Evolutionary conservation across 768 basidiomycete species (phyloP), one percentile per base, ranked within the genome.

Genomic region (Suillus brevipes): DNA sequence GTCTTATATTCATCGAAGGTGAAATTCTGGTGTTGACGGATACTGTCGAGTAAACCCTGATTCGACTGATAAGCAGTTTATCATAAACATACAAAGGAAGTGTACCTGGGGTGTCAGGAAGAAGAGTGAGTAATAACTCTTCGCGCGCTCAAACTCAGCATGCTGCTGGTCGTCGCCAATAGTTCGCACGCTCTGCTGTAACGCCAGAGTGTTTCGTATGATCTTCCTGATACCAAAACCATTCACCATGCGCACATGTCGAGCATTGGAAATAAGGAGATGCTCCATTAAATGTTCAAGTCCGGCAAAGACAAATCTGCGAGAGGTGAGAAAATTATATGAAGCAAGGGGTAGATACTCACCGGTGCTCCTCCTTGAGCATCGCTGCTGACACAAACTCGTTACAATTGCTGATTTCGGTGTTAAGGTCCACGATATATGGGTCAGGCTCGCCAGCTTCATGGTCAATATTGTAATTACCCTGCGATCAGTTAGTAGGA

Each of bases 381-480:
- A 98, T 76, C 10, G 86, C 85, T 0, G 80, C 79, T 0, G 86
- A 83, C 9, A 88, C 82, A 64, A 85, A 83, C 64, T 91, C 92
- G 65, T 96, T 91, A 69, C 87, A 89, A 69, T 87, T 83, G 23
- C 87, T 85, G 4, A 99, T 78, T 68, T 95, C 91, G 12, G 81
- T 81, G 69, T 95, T 97, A 60, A 98, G 82, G 74, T 97, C 94
- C 37, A 91, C 81, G 59, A 97, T 84, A 72, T 94, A 89, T 10
- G 93, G 87, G 74, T 99, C 97, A 0, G 95, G 97, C 71, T 97
- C 95, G n/a, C 86, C 83, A 6, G 90, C 89, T 75, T 96, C 95
- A 66, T 87, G 85, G 34, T 92, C 89, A 31, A 94, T 82, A 57
- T 83, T 82, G 73, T 97, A 97, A 66, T 92, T 90, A 42, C 95